Percentiles rank a stretch among this genome's conserved stretches.
Conservation (phyloP, 2,329 filamentous ascomycete genomes). For the Epichloe sp. region DNA sequence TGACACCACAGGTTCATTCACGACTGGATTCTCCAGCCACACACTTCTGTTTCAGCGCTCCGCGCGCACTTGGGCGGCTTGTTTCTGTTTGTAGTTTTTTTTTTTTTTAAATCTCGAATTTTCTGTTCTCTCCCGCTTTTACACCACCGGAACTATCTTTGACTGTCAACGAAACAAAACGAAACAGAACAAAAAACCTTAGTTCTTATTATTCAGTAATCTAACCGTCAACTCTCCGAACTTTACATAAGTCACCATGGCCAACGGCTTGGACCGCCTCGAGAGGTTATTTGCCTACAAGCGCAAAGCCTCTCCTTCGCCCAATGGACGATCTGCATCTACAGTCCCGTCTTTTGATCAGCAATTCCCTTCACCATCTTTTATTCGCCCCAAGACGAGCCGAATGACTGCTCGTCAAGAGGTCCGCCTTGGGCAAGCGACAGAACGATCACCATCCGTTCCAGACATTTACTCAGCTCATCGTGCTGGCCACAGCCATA, state of each 20-base stretch:
- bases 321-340: constrained; percentile 13
- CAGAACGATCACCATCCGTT: constrained; percentile 17
- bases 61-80: not conserved
- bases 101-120: no score
- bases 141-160: not conserved
- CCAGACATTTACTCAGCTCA: constrained; percentile 8
- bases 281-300: constrained; percentile 39
- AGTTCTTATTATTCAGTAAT: not conserved
- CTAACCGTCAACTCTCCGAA: not conserved
- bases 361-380: constrained; percentile 38
- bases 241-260: constrained; percentile 24
- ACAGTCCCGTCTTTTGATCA: constrained; percentile 15
- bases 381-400: constrained; percentile 39
- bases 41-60: not conserved
- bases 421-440: constrained; percentile 17
- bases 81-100: no score
- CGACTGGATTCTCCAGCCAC: constrained; percentile 3
- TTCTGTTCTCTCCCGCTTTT: not conserved
- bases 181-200: not conserved
- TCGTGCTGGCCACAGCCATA: constrained; percentile 5
- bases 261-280: constrained; percentile 34
- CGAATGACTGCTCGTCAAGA: constrained; percentile 46
- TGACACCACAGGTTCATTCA: not conserved
- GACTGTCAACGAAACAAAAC: not conserved
- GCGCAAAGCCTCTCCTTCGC: constrained; percentile 20